Conservation (phyloP, 1,284 basidiomycete species). For the Tilletia setariae region DNA sequence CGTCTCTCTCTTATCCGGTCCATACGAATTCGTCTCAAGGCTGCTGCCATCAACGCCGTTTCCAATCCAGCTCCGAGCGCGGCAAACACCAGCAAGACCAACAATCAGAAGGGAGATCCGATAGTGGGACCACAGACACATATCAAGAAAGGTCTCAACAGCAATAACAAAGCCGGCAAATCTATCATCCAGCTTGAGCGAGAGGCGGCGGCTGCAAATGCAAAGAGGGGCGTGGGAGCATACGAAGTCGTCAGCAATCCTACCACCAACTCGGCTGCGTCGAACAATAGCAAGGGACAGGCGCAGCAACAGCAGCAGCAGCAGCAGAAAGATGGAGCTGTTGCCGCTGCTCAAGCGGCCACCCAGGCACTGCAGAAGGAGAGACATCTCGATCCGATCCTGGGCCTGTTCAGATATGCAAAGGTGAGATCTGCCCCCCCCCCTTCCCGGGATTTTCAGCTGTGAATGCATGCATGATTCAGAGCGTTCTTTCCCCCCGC, state of each 20-base stretch:
- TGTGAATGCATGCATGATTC: not conserved
- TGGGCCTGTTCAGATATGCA: slow-evolving; percentile 13
- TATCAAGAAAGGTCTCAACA: no score
- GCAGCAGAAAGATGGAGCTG: not conserved
- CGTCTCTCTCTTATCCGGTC: slow-evolving; percentile 7
- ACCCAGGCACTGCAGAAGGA: not conserved
- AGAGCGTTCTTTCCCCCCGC: no score
- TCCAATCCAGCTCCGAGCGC: not conserved
- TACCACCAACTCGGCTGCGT: not conserved
- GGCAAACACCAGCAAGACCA: no score
- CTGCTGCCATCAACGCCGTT: not conserved
- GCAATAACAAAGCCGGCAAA: not conserved
- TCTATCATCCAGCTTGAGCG: not conserved
- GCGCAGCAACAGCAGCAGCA: not conserved
- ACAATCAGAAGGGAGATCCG: no score
- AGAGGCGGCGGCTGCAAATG: not conserved
- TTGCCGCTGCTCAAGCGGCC: not conserved
- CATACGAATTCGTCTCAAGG: not conserved
- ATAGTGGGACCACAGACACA: no score
- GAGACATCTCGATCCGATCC: not conserved
- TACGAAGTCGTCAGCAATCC: slow-evolving; percentile 3
- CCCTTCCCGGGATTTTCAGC: not conserved
- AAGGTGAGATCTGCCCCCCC: not conserved
- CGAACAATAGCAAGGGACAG: not conserved
- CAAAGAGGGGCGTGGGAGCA: not conserved